Evolutionary conservation across 176 grass and related monocot species (phyloP), one percentile per base, ranked within the genome.

Genomic region (Hordeum marinum): DNA sequence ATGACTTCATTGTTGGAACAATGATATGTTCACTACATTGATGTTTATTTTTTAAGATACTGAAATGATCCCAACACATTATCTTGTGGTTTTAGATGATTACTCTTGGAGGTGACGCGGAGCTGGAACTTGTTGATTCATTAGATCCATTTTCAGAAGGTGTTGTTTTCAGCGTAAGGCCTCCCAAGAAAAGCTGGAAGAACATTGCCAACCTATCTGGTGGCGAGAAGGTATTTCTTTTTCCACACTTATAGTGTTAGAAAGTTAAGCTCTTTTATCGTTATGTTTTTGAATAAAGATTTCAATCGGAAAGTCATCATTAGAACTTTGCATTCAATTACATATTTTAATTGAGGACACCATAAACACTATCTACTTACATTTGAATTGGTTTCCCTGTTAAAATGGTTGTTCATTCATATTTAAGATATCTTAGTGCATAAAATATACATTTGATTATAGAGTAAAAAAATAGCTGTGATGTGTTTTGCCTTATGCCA

Each of bases 81-180:
- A 20, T 50, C 27, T 64, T 92, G 79, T 79, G 24, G 24, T 81
- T 77, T 36, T 73, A 98, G 96, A 99, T 99, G 96, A 99, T 99
- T 84, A 99, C 96, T 17, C 92, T 99, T 89, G 96, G 96, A 82
- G 96, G 96, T 17, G 96, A 99, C 86, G 96, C 96, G 54, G 96
- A 99, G 82, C 82, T 99, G 78, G 93, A 99, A 93, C 88, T 96
- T 70, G 93, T 99, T 84, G 96, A 99, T 88, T 99, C 96, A 25
- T 80, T 99, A 74, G 96, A 99, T 70, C 93, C 96, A 40, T 99
- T 99, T 86, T 99, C 96, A 68, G 96, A 99, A 88, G 96, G 96
- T 26, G 96, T 99, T 84, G 96, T 99, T 92, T 99, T 99, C 63
- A 99, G 96, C 79, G 93, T 99, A 40, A 92, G 96, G 79, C 96